These are phyloP conservation scores for Venturia effusa DNA, from an alignment of 2,329 filamentous ascomycete species.

Conservation along the genomic window DNA sequence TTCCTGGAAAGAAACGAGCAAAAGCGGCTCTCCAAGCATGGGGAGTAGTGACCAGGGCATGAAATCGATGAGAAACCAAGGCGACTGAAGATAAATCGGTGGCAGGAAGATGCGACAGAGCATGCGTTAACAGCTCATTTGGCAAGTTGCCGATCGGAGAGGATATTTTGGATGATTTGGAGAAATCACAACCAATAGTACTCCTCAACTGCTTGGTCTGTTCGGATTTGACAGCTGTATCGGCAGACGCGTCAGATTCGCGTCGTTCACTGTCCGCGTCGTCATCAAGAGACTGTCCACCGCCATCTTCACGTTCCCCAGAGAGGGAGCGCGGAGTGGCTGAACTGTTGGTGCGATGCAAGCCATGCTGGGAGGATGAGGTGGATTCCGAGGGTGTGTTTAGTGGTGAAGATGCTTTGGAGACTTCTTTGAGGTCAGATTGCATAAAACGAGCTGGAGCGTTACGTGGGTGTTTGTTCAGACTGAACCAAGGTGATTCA, in stretches of 20 bases:
- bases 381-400: slow-evolving; percentile 27
- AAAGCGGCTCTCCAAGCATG: slow-evolving; percentile 94
- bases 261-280: slow-evolving; percentile 14
- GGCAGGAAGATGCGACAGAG: slow-evolving; percentile 80
- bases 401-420: slow-evolving; percentile 33
- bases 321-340: slow-evolving; percentile 32
- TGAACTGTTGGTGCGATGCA: slow-evolving; percentile 34
- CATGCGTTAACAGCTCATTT: slow-evolving; percentile 81
- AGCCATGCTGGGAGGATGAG: slow-evolving; percentile 49
- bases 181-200: slow-evolving; percentile 21
- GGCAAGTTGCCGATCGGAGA: not conserved
- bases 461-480: not conserved
- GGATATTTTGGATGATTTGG: not conserved
- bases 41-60: slow-evolving; percentile 75
- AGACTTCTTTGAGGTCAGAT: slow-evolving; percentile 44
- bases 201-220: slow-evolving; percentile 40
- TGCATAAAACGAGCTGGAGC: slow-evolving; percentile 47
- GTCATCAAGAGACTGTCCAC: slow-evolving; percentile 13
- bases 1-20: slow-evolving; percentile 76
- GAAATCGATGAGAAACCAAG: slow-evolving; percentile 79
- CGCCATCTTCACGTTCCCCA: slow-evolving; percentile 22
- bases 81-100: slow-evolving; percentile 73
- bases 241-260: slow-evolving; percentile 19
- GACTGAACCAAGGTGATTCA: slow-evolving; percentile 10
- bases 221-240: slow-evolving; percentile 25